Base-by-base conservation (phyloP, 106 monocot species). In the Dendrobium huoshanense region DNA sequence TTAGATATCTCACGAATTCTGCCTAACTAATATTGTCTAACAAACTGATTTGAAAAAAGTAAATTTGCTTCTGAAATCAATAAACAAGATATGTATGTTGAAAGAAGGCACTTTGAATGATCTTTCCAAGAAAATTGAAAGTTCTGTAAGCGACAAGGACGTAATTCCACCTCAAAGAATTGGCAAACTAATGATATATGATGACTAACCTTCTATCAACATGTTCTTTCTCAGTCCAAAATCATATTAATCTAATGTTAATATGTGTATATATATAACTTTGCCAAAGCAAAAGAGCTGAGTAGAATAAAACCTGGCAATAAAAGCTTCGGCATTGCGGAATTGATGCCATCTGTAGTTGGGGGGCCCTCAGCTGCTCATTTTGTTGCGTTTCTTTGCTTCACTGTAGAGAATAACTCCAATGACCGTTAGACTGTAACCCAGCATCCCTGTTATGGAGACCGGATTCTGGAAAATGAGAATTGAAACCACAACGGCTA, bases 401-500 rank as follows among this genome's bases (percentile, higher is more conserved):
- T 96, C 93, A 24, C 91, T 90, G 22, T 96, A 96, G 73, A 96
- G 91, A 79, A 94, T 33, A 5, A 96, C 91, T 41, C 96, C 96
- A 56, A 88, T 48, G 77, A 96, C 91, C n/a, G 96, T 94, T 33
- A 96, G 86, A 5, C 81, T 82, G 77, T 93, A 96, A 67, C 96
- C 96, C 31, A 92, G 88, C 93, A 96, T 93, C 31, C 96, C 96
- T n/a, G 89, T 90, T 4, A 93, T 74, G 0, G 96, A 93, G 7
- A 96, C 91, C 4, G 96, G 96, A 48, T 96, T 96, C 67, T 72
- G 90, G 75, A 96, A 96, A 82, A 96, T 90, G 44, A 93, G 75
- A 55, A 96, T 93, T 33, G 96, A 96, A 13, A 96, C 81, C 0
- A 96, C 96, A 56, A 96, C 96, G 2, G 93, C 96, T 0, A 96